phyloP scores from a whole-genome alignment of 495 filamentous ascomycete species.

The Cladorrhinum samala region DNA sequence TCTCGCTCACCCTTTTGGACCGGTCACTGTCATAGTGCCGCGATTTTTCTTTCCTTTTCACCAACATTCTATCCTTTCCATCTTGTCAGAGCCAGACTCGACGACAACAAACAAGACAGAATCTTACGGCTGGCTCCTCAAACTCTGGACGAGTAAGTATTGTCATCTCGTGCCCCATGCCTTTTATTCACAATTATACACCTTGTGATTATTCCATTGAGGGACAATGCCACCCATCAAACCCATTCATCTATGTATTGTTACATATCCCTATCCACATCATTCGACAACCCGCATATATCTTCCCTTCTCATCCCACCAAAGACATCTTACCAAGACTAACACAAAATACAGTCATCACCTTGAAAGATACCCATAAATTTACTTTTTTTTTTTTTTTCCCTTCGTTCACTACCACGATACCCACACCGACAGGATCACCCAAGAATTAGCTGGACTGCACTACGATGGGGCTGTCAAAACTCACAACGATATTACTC shows the following conservation, averaged over 20 bases:
- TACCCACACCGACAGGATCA: background rate
- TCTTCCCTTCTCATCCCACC: background rate
- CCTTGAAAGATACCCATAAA: background rate
- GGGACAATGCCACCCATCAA: background rate
- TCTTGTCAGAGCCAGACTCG: background rate
- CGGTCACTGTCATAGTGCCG: background rate
- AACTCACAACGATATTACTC: slow-evolving; percentile 29
- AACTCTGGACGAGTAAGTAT: background rate
- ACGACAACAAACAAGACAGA: background rate
- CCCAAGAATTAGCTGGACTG: background rate
- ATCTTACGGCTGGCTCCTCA: slow-evolving; percentile 1
- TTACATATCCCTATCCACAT: background rate
- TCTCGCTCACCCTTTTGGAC: background rate
- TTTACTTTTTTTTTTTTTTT: slow-evolving; percentile 16
- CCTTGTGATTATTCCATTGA: background rate
- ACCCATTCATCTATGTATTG: background rate
- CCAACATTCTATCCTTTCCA: background rate
- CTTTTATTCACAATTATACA: too few relatives aligned
- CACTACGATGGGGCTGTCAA: slow-evolving; percentile 40
- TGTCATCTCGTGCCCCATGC: background rate
- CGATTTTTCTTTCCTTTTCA: slow-evolving; percentile 8
- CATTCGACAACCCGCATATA: background rate
- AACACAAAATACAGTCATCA: background rate
- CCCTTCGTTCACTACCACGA: slow-evolving; percentile 7
- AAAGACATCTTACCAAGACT: background rate